Percentiles rank a stretch among this genome's conserved stretches.
Evolutionary conservation across 352 stramenopile genomes (phyloP).

Genomic region (Globisporangium recalcitrans): DNA sequence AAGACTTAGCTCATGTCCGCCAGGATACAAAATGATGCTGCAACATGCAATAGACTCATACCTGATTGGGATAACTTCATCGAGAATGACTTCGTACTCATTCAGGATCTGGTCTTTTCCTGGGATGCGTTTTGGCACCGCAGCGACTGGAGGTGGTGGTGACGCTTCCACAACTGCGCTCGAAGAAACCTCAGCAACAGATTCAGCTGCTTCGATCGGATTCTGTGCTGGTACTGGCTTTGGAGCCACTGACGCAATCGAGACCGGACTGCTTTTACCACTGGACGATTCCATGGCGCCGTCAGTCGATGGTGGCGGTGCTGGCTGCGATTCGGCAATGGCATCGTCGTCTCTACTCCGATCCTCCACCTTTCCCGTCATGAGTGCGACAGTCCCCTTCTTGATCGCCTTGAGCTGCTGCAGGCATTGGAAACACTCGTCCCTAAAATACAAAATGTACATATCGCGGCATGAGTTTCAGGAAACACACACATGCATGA

Average conservation of each 20-base stretch:
- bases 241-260: slow-evolving; percentile 17
- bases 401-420: slow-evolving; percentile 73
- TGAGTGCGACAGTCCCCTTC: slow-evolving; percentile 53
- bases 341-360: slow-evolving; percentile 3
- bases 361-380: slow-evolving; percentile 22
- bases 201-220: not conserved
- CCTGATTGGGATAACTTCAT: slow-evolving; percentile 69
- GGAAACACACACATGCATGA: not conserved
- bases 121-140: slow-evolving; percentile 20
- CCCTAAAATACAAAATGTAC: slow-evolving; percentile 31
- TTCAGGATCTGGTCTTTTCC: slow-evolving; percentile 41
- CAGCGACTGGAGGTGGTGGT: slow-evolving; percentile 2
- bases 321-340: not conserved
- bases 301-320: not conserved
- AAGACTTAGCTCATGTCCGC: not conserved
- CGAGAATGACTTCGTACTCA: slow-evolving; percentile 71
- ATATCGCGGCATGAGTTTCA: slow-evolving; percentile 5
- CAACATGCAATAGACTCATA: slow-evolving; percentile 19
- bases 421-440: slow-evolving; percentile 81
- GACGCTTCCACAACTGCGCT: slow-evolving; percentile 8
- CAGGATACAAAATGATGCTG: not conserved
- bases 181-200: not conserved
- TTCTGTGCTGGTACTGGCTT: not conserved
- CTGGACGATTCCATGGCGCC: not conserved
- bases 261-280: slow-evolving; percentile 18